Base-by-base conservation (phyloP, 2,329 filamentous ascomycete species). In the Aspergillus sp. region DNA sequence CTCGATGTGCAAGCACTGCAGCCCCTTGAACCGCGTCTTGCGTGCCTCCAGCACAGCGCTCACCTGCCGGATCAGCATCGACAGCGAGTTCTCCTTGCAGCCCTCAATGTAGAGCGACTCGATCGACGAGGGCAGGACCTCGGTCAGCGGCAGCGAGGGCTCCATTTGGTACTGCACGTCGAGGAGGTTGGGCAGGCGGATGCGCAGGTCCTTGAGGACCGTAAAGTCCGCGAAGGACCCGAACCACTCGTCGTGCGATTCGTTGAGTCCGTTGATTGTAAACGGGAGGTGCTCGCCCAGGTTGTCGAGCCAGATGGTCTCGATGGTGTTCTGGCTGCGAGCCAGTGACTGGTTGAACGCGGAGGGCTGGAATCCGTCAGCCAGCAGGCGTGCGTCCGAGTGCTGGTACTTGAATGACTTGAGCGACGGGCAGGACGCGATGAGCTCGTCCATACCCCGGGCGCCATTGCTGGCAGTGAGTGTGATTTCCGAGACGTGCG, bases 391-490 rank as follows among this genome's bases (percentile, higher is more conserved):
- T 2, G 62, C 61, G 46, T 72, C 69, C 1, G 68, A 69, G 55
- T 72, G 69, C 42, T 72, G 69, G 27, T 72, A 70, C 49, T 70
- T 71, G 56, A 72, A 70, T 1, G 67, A 68, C 4, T 57, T 61
- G 15, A 72, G 52, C 1, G 61, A 56, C 7, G 64, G 47, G 54
- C 69, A 71, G 3, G 62, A 62, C 2, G 59, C 46, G 9, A 71
- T 52, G 20, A 71, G 30, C 1, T 39, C 52, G 15, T 62, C 54
- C 64, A 72, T 69, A 9, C 69, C 69, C 3, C 61, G 51, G 3
- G 63, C 60, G 2, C 66, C 69, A 33, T 66, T 70, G 56, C 69
- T 72, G 7, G 60, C 50, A 3, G 60, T 64, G 11, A 71, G 50
- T 7, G 65, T 65, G 3, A 72, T 69, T 4, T 70, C 63, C 2